Conservation (phyloP, 495 filamentous ascomycete species). For the Hypoxylon lienhwacheense region DNA sequence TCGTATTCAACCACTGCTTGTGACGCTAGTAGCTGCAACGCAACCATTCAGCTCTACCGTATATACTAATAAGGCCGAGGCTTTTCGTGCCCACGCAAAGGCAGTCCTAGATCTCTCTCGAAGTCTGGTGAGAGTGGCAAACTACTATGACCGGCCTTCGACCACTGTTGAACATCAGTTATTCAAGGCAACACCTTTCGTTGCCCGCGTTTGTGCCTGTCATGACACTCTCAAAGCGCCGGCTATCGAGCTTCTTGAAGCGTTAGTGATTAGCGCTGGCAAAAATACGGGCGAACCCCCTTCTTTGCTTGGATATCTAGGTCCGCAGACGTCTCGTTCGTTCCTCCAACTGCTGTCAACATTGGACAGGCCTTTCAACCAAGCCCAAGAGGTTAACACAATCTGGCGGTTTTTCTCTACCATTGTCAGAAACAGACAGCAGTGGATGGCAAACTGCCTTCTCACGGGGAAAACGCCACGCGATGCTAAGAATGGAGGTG, state of each 20-base stretch:
- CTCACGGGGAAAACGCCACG: slow-evolving; percentile 84
- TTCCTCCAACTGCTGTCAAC: slow-evolving; percentile 78
- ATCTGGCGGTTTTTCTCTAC: slow-evolving; percentile 86
- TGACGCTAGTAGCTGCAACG: slow-evolving; percentile 67
- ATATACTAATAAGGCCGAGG: slow-evolving; percentile 57
- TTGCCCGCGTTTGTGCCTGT: slow-evolving; percentile 78
- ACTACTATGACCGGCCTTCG: slow-evolving; percentile 60
- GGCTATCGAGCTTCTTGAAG: slow-evolving; percentile 69
- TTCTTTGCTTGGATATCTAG: slow-evolving; percentile 85
- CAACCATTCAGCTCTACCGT: slow-evolving; percentile 65
- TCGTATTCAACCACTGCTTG: slow-evolving; percentile 75
- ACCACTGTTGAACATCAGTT: slow-evolving; percentile 74
- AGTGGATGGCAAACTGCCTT: slow-evolving; percentile 92
- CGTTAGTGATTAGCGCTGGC: slow-evolving; percentile 69
- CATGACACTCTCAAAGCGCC: slow-evolving; percentile 65
- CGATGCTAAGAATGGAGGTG: slow-evolving; percentile 63
- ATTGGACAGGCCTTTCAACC: slow-evolving; percentile 73
- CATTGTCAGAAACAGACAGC: slow-evolving; percentile 87
- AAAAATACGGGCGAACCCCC: slow-evolving; percentile 71
- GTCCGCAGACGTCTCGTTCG: slow-evolving; percentile 74
- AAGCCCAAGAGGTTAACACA: slow-evolving; percentile 59
- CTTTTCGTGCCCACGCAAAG: slow-evolving; percentile 65
- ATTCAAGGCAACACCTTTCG: slow-evolving; percentile 71
- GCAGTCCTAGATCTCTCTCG: slow-evolving; percentile 66
- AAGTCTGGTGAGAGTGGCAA: slow-evolving; percentile 68